These are phyloP conservation scores for Rheum nobile DNA, from an alignment of 148 eudicot species.

Conservation along the genomic window DNA sequence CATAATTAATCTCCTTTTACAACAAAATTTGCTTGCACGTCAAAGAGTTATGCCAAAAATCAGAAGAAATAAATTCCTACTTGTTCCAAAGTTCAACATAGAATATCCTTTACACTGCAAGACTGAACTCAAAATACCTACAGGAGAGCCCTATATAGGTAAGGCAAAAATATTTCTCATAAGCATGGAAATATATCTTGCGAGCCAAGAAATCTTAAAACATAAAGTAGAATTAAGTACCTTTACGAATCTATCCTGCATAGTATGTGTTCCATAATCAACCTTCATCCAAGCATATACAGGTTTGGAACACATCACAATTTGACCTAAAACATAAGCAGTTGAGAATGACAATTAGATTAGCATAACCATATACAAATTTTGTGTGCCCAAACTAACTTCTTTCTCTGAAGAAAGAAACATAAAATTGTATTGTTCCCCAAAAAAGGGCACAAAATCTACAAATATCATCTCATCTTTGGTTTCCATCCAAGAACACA, in stretches of 20 bases:
- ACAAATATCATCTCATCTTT: background rate
- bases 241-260: conserved; percentile 3
- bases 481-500: background rate
- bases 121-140: background rate
- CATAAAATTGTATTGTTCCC: background rate
- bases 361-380: conserved; percentile 2
- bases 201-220: background rate
- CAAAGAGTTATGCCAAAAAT: background rate
- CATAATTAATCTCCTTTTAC: too few species aligned
- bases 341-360: conserved; percentile 3
- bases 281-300: conserved; percentile 8
- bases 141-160: background rate
- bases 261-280: background rate
- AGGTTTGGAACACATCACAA: conserved; percentile 6
- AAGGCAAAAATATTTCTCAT: background rate
- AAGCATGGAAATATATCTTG: background rate
- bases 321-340: background rate
- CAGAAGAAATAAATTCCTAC: background rate
- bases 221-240: background rate
- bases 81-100: background rate
- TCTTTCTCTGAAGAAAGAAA: background rate
- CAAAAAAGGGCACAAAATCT: background rate
- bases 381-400: background rate
- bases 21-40: too few species aligned
- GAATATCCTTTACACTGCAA: background rate